These are phyloP conservation scores for Fistulifera pelliculosa DNA, from an alignment of 108 stramenopile genomes.

Conservation along the genomic window DNA sequence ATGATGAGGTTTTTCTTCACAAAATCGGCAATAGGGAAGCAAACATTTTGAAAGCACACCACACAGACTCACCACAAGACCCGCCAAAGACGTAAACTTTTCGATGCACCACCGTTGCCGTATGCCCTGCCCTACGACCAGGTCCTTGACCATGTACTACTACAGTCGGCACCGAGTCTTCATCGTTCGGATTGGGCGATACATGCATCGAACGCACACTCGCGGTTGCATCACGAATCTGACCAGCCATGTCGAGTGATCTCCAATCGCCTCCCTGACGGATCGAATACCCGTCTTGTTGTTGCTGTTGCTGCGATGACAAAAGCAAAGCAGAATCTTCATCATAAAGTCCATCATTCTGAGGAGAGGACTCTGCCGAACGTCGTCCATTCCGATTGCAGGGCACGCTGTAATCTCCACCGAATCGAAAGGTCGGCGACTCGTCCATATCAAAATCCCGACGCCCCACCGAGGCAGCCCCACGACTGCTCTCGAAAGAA, in stretches of 20 bases:
- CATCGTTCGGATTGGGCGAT: slow-evolving; percentile 73
- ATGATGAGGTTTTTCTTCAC: slow-evolving; percentile 16
- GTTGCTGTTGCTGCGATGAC: neutral
- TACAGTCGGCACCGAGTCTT: slow-evolving; percentile 68
- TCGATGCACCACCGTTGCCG: slow-evolving; percentile 82
- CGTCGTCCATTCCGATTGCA: neutral
- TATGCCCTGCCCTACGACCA: slow-evolving; percentile 87
- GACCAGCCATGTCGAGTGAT: slow-evolving; percentile 34
- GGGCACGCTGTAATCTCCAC: slow-evolving; percentile 5
- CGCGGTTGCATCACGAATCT: slow-evolving; percentile 5
- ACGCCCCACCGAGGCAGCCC: neutral
- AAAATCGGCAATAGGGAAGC: slow-evolving; percentile 14
- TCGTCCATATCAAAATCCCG: slow-evolving; percentile 2
- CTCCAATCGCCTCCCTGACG: slow-evolving; percentile 45
- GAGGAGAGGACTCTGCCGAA: too few relatives aligned
- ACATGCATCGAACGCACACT: neutral
- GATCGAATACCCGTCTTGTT: slow-evolving; percentile 5
- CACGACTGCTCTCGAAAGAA: neutral
- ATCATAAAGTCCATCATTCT: too few relatives aligned
- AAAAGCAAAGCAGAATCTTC: neutral
- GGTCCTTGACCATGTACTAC: slow-evolving; percentile 64
- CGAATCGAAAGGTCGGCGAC: neutral
- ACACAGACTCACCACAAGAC: slow-evolving; percentile 23
- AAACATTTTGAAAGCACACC: slow-evolving; percentile 1
- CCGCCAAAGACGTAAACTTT: slow-evolving; percentile 82